Base-by-base conservation (phyloP, 2,329 filamentous ascomycete genomes). In the Cordyceps militaris region DNA sequence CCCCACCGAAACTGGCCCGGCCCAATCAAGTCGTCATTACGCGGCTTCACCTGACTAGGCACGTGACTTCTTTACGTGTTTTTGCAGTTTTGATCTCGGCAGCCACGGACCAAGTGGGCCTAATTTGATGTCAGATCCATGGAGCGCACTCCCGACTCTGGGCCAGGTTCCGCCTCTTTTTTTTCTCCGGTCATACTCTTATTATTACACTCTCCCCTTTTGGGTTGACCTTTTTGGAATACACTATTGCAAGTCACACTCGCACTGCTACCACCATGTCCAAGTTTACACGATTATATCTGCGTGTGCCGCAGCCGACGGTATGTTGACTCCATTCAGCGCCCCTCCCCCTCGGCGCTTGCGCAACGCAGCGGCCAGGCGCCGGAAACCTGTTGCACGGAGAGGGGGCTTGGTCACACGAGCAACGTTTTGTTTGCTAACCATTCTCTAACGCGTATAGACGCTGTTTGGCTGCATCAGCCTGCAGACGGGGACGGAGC, bases 401-500 rank as follows among this genome's bases (percentile, higher is more conserved):
- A 9, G 40, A 21, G 40, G 21, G 9, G 11, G 16, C 11, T n/a
- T 21, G 40, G 49, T 40, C 40, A 58, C 40, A 24, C 23, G 42
- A 9, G 42, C 48, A 57, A 13, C 21, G 3, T 23, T 5, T 16
- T 38, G 34, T 16, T 36, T 26, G 44, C 52, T 54, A 54, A 42
- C 38, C 10, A 19, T 42, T 40, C 14, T 14, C 14, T 28, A 11
- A 24, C 13, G 38, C 9, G 34, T 61, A 42, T 70, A 96, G 91
- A 87, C 84, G 48, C 93, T 96, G 71, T 82, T 96, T 63, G 90
- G 89, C 69, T 78, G 91, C 67, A 87, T 96, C 77, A 89, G 88
- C 68, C 84, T 97, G 56, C 88, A 90, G 66, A 93, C 89, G 34
- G 92, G 90, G 64, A 87, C 89, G 48, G 90, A 94, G 65, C 81